Conservation (phyloP, 2,329 filamentous ascomycete species). For the Botrytis deweyae region DNA sequence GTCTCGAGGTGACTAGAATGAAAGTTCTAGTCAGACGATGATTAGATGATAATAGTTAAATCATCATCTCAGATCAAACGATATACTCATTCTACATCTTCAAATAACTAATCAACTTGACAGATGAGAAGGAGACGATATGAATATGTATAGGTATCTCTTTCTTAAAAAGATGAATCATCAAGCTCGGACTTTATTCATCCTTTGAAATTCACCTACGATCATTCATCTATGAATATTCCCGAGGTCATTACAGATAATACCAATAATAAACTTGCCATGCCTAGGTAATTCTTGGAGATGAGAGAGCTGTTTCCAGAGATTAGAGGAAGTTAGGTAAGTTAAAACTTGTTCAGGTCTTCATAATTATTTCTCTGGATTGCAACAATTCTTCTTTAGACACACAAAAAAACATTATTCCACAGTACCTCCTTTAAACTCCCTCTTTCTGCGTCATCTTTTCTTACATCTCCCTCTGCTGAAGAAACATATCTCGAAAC, state of each 20-base stretch:
- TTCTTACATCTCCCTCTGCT: not conserved
- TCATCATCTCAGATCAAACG: no score
- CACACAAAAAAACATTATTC: not conserved
- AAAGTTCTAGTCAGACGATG: not conserved
- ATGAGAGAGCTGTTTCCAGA: not conserved
- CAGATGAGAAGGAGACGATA: not conserved
- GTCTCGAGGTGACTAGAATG: not conserved
- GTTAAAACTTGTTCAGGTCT: not conserved
- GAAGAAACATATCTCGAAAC: not conserved
- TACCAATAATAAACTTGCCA: not conserved
- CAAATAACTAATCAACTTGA: no score
- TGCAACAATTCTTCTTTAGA: not conserved
- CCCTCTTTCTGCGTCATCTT: not conserved
- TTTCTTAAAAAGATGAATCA: not conserved
- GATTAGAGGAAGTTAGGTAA: not conserved
- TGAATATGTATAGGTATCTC: not conserved
- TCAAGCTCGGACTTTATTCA: not conserved
- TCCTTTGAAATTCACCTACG: not conserved
- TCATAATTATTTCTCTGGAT: not conserved
- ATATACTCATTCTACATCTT: no score
- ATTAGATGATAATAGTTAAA: not conserved
- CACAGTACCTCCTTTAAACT: not conserved
- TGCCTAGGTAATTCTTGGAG: no score
- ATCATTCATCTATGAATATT: not conserved
- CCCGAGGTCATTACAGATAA: not conserved